Evolutionary conservation across 805 yeast genomes (phyloP), one percentile per base, ranked within the genome.

Genomic region (Brettanomyces naardenensis): DNA sequence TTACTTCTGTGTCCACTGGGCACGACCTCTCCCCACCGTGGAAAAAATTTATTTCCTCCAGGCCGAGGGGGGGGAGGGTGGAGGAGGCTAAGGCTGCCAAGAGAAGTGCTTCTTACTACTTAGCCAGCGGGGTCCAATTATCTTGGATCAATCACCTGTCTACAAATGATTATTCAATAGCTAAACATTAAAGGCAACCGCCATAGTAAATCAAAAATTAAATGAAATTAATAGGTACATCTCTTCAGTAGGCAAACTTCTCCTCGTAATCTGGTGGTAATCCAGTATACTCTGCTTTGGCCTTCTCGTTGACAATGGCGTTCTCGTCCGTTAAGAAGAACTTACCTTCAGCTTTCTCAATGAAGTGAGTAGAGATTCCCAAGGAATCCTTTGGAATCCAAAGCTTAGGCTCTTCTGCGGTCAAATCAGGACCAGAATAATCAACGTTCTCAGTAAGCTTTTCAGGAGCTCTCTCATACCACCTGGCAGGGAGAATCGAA

Each of bases 371-470:
- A 14, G 84, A 71, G 38, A 84, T 65, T 4, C 92, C 90, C 64
- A 77, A 60, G 5, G 71, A 63, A 57, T 84, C 94, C 46, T 64
- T 71, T 31, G 82, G 76, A 44, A 82, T 64, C 94, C 94, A 84
- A 35, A 81, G 64, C 40, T 71, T 70, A 22, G 87, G 85, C 43
- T 64, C 75, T 6, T 61, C 69, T 23, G 67, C 78, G n/a, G 53
- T 58, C 28, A 76, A 69, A 29, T 73, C 71, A 19, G 86, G 85
- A 49, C 76, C 73, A 27, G 68, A 64, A 48, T 75, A 80, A 17
- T 36, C 33, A 6, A 42, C 32, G 3, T 36, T 36, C 13, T 36
- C 40, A 14, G 30, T 37, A 30, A 52, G 47, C 7, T 23, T 25
- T 22, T 38, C 37, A 3, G 37, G 26, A n/a, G 50, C 46, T 19